A percentile compares a stretch with the other conserved stretches of the same genome.
Evolutionary conservation across 202 grass and related monocot genomes (phyloP).

Genomic region (Panicum hallii): DNA sequence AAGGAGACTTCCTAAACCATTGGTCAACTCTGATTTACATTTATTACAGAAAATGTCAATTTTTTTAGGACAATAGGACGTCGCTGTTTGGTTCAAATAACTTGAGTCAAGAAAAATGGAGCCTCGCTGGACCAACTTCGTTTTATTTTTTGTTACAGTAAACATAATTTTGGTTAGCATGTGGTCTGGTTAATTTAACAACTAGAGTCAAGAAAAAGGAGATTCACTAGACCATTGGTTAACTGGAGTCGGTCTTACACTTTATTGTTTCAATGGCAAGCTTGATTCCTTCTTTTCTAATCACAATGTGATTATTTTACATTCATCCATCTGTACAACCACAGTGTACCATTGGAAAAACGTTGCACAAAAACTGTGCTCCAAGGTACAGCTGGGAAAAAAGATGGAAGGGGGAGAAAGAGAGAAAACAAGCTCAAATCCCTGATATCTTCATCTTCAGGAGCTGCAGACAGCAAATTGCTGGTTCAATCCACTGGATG

Average conservation of each 20-base stretch:
- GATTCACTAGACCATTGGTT: not conserved
- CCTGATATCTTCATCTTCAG: slow-evolving; percentile 39
- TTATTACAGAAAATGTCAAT: not conserved
- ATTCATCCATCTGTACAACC: slow-evolving; percentile 45
- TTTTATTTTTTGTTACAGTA: no score
- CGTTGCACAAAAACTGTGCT: slow-evolving; percentile 44
- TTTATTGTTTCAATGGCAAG: slow-evolving; percentile 15
- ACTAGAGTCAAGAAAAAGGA: not conserved
- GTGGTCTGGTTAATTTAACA: no score
- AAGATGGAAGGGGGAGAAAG: slow-evolving; percentile 23
- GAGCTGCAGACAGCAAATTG: slow-evolving; percentile 51
- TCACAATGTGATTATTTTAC: slow-evolving; percentile 44
- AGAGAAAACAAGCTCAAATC: slow-evolving; percentile 35
- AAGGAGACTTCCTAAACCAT: not conserved
- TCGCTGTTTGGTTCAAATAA: not conserved
- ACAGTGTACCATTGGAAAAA: slow-evolving; percentile 49
- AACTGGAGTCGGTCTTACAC: not conserved
- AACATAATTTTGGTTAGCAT: no score
- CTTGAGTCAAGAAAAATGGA: not conserved
- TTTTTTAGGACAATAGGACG: not conserved
- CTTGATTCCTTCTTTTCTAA: slow-evolving; percentile 42
- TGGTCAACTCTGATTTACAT: not conserved
- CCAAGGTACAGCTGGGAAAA: slow-evolving; percentile 42
- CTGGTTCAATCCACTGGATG: slow-evolving; percentile 35
- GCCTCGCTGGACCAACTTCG: not conserved